Conservation (phyloP, 805 yeast species). For the Suhomyces vadensis region DNA sequence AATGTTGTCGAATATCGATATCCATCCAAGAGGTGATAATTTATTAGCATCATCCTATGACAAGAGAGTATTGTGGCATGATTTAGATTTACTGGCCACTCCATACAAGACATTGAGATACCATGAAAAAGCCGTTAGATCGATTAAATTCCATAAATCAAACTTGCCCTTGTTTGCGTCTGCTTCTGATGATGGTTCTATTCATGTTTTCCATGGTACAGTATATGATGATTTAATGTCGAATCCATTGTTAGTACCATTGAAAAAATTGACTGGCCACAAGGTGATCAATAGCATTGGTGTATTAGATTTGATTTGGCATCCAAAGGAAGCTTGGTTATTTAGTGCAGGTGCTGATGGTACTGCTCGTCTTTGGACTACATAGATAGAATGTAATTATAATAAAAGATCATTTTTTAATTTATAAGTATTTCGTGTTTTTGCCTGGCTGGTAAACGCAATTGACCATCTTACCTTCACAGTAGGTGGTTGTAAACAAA, state of each 20-base stretch:
- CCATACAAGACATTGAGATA: constrained; percentile 96
- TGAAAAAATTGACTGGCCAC: constrained; percentile 92
- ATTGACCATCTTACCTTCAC: constrained; percentile 13
- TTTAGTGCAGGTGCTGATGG: constrained; percentile 97
- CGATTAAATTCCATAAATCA: constrained; percentile 81
- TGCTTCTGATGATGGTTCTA: constrained; percentile 90
- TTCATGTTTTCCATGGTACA: constrained; percentile 94
- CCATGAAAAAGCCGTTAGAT: constrained; percentile 92
- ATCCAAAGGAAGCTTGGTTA: constrained; percentile 97
- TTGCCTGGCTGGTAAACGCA: constrained; percentile 14
- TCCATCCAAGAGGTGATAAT: constrained; percentile 96
- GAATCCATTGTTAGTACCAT: constrained; percentile 92
- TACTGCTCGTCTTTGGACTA: constrained; percentile 94
- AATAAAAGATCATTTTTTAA: background rate
- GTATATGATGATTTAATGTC: constrained; percentile 95
- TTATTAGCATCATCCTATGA: constrained; percentile 90
- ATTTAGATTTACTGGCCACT: constrained; percentile 80
- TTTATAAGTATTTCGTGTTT: constrained; percentile 6
- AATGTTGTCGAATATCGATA: constrained; percentile 88
- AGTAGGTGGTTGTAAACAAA: constrained; percentile 29
- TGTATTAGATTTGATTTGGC: constrained; percentile 88
- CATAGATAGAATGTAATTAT: constrained; percentile 31
- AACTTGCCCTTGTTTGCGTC: constrained; percentile 89
- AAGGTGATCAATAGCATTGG: constrained; percentile 78
- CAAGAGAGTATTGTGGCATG: constrained; percentile 96